Conservation (phyloP, 163 green algal species). For the Picocystis sp. region DNA sequence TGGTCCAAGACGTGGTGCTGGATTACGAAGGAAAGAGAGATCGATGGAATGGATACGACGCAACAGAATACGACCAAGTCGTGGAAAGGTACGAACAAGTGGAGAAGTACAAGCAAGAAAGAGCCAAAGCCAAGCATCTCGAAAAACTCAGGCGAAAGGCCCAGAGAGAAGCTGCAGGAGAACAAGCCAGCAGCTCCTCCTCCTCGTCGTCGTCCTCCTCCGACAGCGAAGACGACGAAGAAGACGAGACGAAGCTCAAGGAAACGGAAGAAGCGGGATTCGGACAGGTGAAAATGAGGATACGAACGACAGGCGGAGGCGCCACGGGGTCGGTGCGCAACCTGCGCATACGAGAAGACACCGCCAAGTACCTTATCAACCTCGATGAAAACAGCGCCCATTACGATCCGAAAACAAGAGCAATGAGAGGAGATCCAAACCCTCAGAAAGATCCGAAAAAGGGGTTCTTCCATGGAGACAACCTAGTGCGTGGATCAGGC, state of each 20-base stretch:
- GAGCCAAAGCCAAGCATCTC: slow-evolving; percentile 49
- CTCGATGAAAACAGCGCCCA: slow-evolving; percentile 84
- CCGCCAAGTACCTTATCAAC: slow-evolving; percentile 98
- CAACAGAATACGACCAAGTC: slow-evolving; percentile 57
- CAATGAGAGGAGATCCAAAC: slow-evolving; percentile 91
- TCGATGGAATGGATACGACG: slow-evolving; percentile 90
- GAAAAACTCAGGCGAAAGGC: slow-evolving; percentile 7
- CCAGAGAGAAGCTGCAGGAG: slow-evolving; percentile 4
- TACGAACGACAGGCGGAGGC: slow-evolving; percentile 78
- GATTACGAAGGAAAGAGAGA: slow-evolving; percentile 87
- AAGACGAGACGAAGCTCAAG: slow-evolving; percentile 19
- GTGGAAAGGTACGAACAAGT: slow-evolving; percentile 69
- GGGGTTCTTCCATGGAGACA: slow-evolving; percentile 23
- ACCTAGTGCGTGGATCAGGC: slow-evolving; percentile 28
- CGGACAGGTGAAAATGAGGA: slow-evolving; percentile 85
- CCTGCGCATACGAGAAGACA: slow-evolving; percentile 98
- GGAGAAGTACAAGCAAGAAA: slow-evolving; percentile 57
- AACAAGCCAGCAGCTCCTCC: slow-evolving; percentile 5
- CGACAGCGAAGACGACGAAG: slow-evolving; percentile 1
- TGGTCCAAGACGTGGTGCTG: slow-evolving; percentile 62
- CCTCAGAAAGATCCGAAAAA: slow-evolving; percentile 51
- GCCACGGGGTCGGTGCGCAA: slow-evolving; percentile 40
- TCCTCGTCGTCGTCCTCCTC: background rate
- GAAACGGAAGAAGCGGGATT: slow-evolving; percentile 52
- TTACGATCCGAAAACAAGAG: slow-evolving; percentile 98